These are phyloP conservation scores for Coemansia erecta DNA, from an alignment of 192 early-diverging fungal genomes.

Conservation along the genomic window DNA sequence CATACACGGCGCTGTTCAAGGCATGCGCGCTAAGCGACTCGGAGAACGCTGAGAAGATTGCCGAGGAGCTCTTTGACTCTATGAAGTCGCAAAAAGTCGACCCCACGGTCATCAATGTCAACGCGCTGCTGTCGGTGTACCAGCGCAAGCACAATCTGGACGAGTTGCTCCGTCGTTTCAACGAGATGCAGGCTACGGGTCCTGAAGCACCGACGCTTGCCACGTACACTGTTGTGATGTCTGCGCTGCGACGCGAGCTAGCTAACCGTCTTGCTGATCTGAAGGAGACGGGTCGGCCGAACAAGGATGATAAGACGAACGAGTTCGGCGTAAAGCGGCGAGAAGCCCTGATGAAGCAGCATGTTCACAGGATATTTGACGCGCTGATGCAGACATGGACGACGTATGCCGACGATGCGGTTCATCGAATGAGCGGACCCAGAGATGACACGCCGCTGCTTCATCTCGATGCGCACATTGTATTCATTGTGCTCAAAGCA, in stretches of 20 bases:
- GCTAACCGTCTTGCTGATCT: constrained; percentile 11
- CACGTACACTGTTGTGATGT: constrained; percentile 43
- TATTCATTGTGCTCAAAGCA: constrained; percentile 34
- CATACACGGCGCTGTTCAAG: constrained; percentile 42
- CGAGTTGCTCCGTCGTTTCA: constrained; percentile 20
- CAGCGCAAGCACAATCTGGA: constrained; percentile 35
- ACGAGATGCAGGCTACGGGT: constrained; percentile 21
- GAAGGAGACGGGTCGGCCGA: background rate
- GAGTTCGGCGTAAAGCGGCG: constrained; percentile 4
- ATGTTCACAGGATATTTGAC: constrained; percentile 22
- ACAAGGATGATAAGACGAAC: background rate
- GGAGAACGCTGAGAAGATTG: constrained; percentile 27
- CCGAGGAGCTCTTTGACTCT: constrained; percentile 22
- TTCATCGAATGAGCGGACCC: constrained; percentile 8
- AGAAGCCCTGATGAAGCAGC: constrained; percentile 15
- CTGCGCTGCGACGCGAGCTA: constrained; percentile 38
- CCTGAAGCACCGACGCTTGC: constrained; percentile 31
- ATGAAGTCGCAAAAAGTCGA: constrained; percentile 13
- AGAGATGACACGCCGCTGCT: constrained; percentile 18
- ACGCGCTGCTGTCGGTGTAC: constrained; percentile 38
- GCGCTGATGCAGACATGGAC: constrained; percentile 25
- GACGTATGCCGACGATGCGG: constrained; percentile 27
- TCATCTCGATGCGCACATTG: constrained; percentile 23
- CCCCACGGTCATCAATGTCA: constrained; percentile 35
- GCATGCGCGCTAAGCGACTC: constrained; percentile 36